Conservation (phyloP, 805 yeast genomes). For the Scheffersomyces ergatensis region DNA sequence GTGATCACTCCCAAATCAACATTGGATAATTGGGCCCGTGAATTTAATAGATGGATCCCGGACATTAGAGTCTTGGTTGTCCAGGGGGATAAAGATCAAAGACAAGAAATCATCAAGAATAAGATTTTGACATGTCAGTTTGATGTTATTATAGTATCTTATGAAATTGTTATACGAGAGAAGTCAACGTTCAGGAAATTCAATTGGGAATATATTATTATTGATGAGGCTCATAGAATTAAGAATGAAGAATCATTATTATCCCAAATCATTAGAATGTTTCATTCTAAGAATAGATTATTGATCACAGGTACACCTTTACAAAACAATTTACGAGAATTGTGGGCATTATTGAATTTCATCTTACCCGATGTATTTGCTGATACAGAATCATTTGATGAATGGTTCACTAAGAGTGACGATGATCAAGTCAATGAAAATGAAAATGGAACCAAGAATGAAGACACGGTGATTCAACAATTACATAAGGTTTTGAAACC, state of each 20-base stretch:
- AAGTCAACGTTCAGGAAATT: constrained; percentile 75
- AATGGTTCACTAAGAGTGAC: constrained; percentile 73
- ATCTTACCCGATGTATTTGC: constrained; percentile 93
- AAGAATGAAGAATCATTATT: constrained; percentile 91
- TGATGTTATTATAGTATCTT: constrained; percentile 88
- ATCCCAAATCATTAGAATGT: constrained; percentile 87
- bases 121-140: constrained; percentile 69
- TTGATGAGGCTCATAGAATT: constrained; percentile 96
- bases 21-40: constrained; percentile 93
- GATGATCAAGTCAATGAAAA: constrained; percentile 24
- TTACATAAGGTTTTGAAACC: constrained; percentile 87
- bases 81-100: constrained; percentile 86
- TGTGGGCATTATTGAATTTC: constrained; percentile 93
- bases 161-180: constrained; percentile 90
- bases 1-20: constrained; percentile 95
- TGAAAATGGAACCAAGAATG: constrained; percentile 40
- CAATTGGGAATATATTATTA: constrained; percentile 89
- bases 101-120: constrained; percentile 58
- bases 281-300: constrained; percentile 80
- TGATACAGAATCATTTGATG: constrained; percentile 84
- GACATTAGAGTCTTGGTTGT: constrained; percentile 82
- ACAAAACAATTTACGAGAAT: constrained; percentile 91
- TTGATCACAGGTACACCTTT: constrained; percentile 95
- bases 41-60: constrained; percentile 94
- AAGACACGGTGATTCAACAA: constrained; percentile 83